Evolutionary conservation across 176 grass and related monocot genomes (phyloP).

Genomic region (Puya raimondii): DNA sequence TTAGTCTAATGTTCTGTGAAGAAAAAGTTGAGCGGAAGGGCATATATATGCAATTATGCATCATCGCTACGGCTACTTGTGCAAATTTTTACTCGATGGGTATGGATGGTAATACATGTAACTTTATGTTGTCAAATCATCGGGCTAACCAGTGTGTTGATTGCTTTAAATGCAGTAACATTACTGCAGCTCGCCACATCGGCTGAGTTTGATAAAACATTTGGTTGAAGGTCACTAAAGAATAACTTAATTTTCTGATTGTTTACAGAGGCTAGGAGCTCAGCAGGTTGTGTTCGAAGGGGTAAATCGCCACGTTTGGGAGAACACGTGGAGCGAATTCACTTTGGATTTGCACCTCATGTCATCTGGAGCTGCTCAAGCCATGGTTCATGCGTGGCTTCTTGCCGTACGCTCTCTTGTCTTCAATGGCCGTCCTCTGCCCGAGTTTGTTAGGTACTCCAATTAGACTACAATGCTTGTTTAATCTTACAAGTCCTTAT

Average conservation of each 20-base stretch:
- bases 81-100: too few relatives aligned
- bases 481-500: background rate
- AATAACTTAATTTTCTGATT: background rate
- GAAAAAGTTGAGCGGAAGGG: too few relatives aligned
- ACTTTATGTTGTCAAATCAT: too few relatives aligned
- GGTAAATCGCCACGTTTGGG: conserved; percentile 71
- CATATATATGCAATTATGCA: too few relatives aligned
- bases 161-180: too few relatives aligned
- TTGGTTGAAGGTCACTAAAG: background rate
- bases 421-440: conserved; percentile 68
- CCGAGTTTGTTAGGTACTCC: conserved; percentile 75
- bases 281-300: conserved; percentile 90
- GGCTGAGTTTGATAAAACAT: too few relatives aligned
- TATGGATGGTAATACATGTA: too few relatives aligned
- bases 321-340: conserved; percentile 78
- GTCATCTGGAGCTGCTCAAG: conserved; percentile 93
- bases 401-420: conserved; percentile 70
- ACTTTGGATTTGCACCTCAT: conserved; percentile 91
- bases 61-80: too few relatives aligned
- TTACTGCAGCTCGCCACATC: too few relatives aligned
- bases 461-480: background rate
- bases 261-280: conserved; percentile 68
- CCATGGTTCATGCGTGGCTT: conserved; percentile 95
- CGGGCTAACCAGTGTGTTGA: too few relatives aligned
- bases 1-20: too few relatives aligned